A percentile compares a stretch with the other conserved stretches of the same genome.
Conservation (phyloP, 2,329 filamentous ascomycete genomes). For the Diplodia sapinea region DNA sequence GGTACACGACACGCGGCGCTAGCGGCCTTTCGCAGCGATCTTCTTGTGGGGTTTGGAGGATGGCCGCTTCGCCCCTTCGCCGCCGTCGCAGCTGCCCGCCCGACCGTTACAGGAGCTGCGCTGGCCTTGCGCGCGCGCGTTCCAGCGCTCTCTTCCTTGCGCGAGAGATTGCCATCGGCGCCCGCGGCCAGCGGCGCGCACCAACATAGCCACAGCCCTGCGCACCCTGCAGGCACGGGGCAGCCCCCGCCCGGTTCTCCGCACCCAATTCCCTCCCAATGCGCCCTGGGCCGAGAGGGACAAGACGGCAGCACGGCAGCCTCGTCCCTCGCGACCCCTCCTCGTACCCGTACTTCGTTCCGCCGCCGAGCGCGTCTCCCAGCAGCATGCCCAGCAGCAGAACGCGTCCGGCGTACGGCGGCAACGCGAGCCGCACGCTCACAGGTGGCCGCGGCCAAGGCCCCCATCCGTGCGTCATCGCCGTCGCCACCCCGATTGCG, state of each 20-base stretch:
- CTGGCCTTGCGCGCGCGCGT: neutral
- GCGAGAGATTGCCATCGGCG: constrained; percentile 29
- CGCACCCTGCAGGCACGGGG: constrained; percentile 22
- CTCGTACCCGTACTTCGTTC: neutral
- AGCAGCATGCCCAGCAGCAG: neutral
- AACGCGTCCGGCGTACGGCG: constrained; percentile 1
- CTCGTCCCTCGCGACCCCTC: constrained; percentile 7
- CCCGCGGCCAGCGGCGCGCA: constrained; percentile 12
- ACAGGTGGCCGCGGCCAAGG: neutral
- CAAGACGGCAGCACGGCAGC: no score
- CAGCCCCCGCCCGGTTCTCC: constrained; percentile 23
- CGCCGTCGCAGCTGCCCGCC: constrained; percentile 20
- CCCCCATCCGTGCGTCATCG: constrained; percentile 28
- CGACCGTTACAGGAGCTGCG: constrained; percentile 25
- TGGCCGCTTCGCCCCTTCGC: neutral
- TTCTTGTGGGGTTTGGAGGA: constrained; percentile 29
- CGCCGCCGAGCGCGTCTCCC: neutral
- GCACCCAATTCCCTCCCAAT: constrained; percentile 14
- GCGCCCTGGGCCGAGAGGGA: neutral
- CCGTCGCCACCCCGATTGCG: constrained; percentile 22
- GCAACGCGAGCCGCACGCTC: neutral
- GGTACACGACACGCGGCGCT: constrained; percentile 28
- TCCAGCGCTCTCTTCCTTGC: constrained; percentile 21
- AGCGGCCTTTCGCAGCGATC: constrained; percentile 26
- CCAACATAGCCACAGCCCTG: constrained; percentile 28